Base-by-base conservation (phyloP, 192 early-diverging fungal species). In the Coemansia sp. region DNA sequence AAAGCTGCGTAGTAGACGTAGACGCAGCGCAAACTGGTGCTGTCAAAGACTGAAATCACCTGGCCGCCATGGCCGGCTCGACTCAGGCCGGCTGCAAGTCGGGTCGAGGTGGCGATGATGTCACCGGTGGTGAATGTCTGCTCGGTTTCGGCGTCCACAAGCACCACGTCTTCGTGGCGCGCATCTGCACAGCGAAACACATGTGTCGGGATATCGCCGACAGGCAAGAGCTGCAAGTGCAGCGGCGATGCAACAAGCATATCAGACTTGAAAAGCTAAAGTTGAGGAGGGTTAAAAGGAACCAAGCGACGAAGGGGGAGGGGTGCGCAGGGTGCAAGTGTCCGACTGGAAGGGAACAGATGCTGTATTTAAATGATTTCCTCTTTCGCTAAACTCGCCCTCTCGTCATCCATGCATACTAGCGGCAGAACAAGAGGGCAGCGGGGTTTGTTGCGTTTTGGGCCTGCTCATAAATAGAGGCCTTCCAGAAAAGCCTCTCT, bases 161-260 rank as follows among this genome's bases (percentile, higher is more conserved):
- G 50, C 22, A 73, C 67, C 14, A 73, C 63, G 17, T 79, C 67
- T 46, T 62, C 56, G 22, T 36, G 50, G 50, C 65, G 53, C 3
- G 59, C 60, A 35, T 73, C 67, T 6, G 76, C 76, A 7, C 63
- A 68, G 36, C 71, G 56, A 42, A 79, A 73, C 40, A 79, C 58
- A 54, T 69, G 63, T 33, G 76, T 66, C 4, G 76, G 76, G 38
- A 79, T 73, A 53, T 79, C 76, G 42, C 76, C 76, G 14, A 73
- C 50, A 2, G 70, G 70, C 48, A 69, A 29, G 14, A 67, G 50
- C 21, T 57, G 55, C 21, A 63, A 64, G 53, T 44, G 70, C 56
- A 79, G 32, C 14, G 76, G 76, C 37, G 76, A 79, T 38, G 59
- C 67, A 37, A 79, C 67, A 42, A 72, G 42, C 76, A 79, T 79